Evolutionary conservation across 139 green algal genomes (phyloP), one percentile per base, ranked within the genome.

Genomic region (Volvox reticuliferus): DNA sequence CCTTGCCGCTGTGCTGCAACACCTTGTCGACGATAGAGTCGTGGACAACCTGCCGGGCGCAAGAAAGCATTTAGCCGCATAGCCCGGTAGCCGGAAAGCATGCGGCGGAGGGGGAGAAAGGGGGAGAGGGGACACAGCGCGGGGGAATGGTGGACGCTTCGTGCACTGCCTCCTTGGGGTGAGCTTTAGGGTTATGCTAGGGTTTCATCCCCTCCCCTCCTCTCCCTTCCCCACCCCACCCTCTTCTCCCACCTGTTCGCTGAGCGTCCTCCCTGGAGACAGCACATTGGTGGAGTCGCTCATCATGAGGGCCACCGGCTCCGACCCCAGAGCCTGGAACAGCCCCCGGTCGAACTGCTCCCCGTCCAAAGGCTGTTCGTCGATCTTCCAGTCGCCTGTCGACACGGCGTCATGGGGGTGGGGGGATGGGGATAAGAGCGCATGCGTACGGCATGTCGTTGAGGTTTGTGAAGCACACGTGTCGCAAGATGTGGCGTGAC

Each of bases 251-350:
- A 90, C 87, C 65, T 50, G 71, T 92, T 99, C 98, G 33, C 94
- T 97, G 16, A 88, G 92, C 18, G 98, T 99, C 37, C 98, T 92
- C 0, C 98, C 98, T 0, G 97, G 96, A 0, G 97, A 96, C 82
- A 99, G 94, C 86, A 99, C 97, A 93, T 99, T 99, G 84, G 98
- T 99, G 62, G 96, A 99, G 94, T 99, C 98, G 18, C 91, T 97
- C 98, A 99, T 99, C 93, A 99, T 97, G 37, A 99, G 93, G 19
- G 95, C 91, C 32, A 98, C 95, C 19, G 95, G 94, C 95, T 99
- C 97, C 73, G 93, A 93, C 24, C 94, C 95, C 55, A 99, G 90
- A 73, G 94, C 50, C 84, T 99, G 95, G 92, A 99, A 98, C 12
- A 94, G 92, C 20, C 93, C 94, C 44, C 98, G 94, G 94, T 99